Evolutionary conservation across 805 yeast species (phyloP).

Genomic region (Cephaloascus albidus): DNA sequence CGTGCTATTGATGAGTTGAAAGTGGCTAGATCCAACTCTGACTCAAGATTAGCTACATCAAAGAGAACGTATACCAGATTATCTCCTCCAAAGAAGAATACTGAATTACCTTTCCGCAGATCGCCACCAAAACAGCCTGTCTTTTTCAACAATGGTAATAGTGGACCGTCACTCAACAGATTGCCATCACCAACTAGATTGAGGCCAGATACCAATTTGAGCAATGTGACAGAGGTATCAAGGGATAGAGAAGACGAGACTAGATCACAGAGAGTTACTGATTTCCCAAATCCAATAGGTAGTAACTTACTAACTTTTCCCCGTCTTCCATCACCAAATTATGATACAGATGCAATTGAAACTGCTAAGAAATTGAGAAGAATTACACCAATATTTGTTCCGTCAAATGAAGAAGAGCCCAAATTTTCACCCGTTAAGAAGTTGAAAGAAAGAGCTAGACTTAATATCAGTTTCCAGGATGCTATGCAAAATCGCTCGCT

Average conservation of each 20-base stretch:
- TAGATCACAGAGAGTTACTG: not conserved
- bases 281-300: not conserved
- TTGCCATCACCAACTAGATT: not conserved
- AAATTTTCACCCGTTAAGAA: not conserved
- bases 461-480: not conserved
- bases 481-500: not conserved
- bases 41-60: not conserved
- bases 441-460: not conserved
- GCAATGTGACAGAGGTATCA: not conserved
- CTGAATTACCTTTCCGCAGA: not conserved
- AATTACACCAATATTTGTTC: not conserved
- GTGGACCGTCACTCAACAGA: not conserved
- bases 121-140: not conserved
- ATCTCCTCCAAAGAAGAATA: not conserved
- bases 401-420: not conserved
- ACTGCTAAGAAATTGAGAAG: not conserved
- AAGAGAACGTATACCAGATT: not conserved
- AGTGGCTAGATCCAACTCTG: not conserved
- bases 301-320: not conserved
- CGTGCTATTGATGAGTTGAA: not conserved
- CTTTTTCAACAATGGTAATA: not conserved
- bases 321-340: not conserved
- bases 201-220: not conserved
- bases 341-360: not conserved
- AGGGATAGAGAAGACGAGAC: not conserved